Conservation (phyloP, 352 stramenopile species). For the Pilasporangium apinafurcum region DNA sequence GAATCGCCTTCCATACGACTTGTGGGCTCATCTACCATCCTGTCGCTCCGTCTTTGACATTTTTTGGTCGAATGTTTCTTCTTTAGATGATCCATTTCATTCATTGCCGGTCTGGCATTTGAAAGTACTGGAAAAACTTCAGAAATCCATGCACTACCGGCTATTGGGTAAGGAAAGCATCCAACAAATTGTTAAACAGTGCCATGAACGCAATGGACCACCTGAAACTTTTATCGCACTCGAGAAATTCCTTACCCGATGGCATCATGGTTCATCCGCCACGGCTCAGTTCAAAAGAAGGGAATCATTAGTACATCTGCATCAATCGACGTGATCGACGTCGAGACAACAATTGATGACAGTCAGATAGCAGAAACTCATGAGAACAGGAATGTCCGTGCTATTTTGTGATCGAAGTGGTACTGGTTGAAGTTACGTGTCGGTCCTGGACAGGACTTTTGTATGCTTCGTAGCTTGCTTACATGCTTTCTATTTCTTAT, state of each 20-base stretch:
- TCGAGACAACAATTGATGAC: too few relatives aligned
- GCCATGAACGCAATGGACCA: constrained; percentile 31
- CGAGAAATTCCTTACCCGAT: constrained; percentile 38
- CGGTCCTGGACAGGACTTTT: too few relatives aligned
- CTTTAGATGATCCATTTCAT: background rate
- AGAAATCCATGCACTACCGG: constrained; percentile 39
- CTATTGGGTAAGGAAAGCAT: constrained; percentile 53
- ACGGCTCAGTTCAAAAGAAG: too few relatives aligned
- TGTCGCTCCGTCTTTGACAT: constrained; percentile 33
- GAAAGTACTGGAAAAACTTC: constrained; percentile 30
- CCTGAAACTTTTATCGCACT: constrained; percentile 20
- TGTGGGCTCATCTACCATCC: constrained; percentile 32
- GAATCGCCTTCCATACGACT: constrained; percentile 40
- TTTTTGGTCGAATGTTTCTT: constrained; percentile 12
- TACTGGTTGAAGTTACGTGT: too few relatives aligned
- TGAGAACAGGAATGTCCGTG: too few relatives aligned
- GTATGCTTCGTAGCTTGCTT: too few relatives aligned
- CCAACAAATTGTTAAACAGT: constrained; percentile 28
- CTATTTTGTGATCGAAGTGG: too few relatives aligned
- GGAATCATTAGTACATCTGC: too few relatives aligned
- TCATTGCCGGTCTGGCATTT: constrained; percentile 36
- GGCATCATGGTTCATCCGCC: too few relatives aligned
- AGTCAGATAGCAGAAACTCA: too few relatives aligned
- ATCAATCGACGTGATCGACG: too few relatives aligned
- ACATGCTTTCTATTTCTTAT: too few relatives aligned